These are phyloP conservation scores for Proliferodiscus dingleyae DNA, from an alignment of 2,329 filamentous ascomycete genomes.

Conservation along the genomic window DNA sequence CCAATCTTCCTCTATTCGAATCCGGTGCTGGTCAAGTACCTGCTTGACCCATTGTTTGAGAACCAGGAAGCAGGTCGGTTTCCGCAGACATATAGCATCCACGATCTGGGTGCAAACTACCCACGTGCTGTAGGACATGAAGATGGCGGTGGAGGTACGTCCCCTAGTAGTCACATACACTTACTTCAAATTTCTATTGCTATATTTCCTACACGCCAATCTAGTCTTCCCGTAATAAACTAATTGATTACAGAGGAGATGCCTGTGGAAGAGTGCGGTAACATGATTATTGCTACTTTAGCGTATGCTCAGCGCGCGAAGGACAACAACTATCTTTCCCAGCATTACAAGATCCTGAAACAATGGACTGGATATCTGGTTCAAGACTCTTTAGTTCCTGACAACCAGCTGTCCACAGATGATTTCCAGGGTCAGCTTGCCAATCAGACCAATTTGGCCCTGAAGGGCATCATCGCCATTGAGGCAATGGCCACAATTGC, in stretches of 20 bases:
- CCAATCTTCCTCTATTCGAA: constrained; percentile 82
- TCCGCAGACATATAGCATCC: constrained; percentile 65
- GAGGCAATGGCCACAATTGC: constrained; percentile 74
- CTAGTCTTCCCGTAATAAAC: neutral
- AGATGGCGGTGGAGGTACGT: constrained; percentile 52
- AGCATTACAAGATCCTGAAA: constrained; percentile 67
- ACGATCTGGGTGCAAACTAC: constrained; percentile 67
- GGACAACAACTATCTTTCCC: constrained; percentile 51
- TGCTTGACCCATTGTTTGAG: constrained; percentile 60
- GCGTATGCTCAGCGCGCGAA: constrained; percentile 56
- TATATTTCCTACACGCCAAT: no score
- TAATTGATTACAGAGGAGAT: constrained; percentile 52
- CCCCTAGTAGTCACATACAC: no score
- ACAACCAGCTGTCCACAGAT: constrained; percentile 75
- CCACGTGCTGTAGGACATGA: constrained; percentile 66
- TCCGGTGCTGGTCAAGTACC: constrained; percentile 51
- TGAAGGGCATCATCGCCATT: constrained; percentile 81
- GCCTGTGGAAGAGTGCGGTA: constrained; percentile 74
- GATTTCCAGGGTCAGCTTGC: constrained; percentile 77
- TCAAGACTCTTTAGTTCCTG: constrained; percentile 67
- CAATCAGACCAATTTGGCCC: constrained; percentile 75
- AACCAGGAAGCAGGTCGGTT: constrained; percentile 65
- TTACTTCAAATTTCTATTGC: no score
- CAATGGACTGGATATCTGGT: constrained; percentile 78
- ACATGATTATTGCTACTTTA: constrained; percentile 81